These are phyloP conservation scores for Plasmodium inui DNA, from an alignment of 169 alveolate species.

Conservation along the genomic window DNA sequence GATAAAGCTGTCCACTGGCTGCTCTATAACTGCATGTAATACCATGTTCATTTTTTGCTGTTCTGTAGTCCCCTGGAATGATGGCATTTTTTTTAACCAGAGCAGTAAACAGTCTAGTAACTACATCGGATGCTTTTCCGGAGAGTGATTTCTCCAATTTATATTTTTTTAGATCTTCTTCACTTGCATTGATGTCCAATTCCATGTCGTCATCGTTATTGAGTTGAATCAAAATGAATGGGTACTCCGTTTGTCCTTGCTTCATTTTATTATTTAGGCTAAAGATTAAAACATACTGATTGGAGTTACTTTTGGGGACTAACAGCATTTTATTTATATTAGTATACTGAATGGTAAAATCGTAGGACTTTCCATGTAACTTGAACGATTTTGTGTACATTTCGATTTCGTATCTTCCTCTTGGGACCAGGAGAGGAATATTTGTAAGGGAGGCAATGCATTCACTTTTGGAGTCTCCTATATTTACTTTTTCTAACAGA, in stretches of 20 bases:
- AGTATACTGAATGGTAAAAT: conserved; percentile 93
- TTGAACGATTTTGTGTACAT: conserved; percentile 92
- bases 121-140: conserved; percentile 93
- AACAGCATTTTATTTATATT: conserved; percentile 94
- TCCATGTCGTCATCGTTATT: conserved; percentile 92
- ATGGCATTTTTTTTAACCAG: conserved; percentile 92
- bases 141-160: conserved; percentile 87
- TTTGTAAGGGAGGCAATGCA: conserved; percentile 93
- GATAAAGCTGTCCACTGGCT: conserved; percentile 95
- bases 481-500: conserved; percentile 92
- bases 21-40: conserved; percentile 97
- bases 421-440: conserved; percentile 95
- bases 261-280: conserved; percentile 94
- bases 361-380: conserved; percentile 96
- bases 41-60: conserved; percentile 89
- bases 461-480: conserved; percentile 92
- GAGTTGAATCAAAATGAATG: conserved; percentile 95
- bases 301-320: conserved; percentile 95
- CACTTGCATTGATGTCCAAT: conserved; percentile 91
- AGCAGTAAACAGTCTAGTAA: conserved; percentile 93
- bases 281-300: conserved; percentile 92
- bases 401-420: conserved; percentile 96
- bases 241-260: conserved; percentile 97
- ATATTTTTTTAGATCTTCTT: conserved; percentile 88
- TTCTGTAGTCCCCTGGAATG: conserved; percentile 96